Evolutionary conservation across 2,329 filamentous ascomycete genomes (phyloP).

Genomic region (Pseudocercospora macadamiae): DNA sequence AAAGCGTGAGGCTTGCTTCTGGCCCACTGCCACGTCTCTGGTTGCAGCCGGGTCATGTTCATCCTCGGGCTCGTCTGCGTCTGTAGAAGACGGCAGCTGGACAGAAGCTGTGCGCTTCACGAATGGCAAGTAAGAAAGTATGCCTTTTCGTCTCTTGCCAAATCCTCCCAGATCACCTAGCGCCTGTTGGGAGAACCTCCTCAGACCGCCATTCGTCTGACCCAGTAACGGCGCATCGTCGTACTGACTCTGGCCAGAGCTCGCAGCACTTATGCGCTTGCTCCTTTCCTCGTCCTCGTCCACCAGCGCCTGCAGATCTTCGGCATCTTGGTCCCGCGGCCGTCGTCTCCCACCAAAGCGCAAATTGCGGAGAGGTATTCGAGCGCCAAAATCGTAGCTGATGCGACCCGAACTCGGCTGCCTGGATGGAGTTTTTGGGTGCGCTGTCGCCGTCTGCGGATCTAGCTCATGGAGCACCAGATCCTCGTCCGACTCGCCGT

Average conservation of each 20-base stretch:
- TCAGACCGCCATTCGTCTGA: conserved; percentile 16
- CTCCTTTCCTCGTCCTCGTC: conserved; percentile 54
- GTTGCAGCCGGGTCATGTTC: conserved; percentile 66
- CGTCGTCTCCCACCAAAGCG: conserved; percentile 51
- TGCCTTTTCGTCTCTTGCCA: conserved; percentile 25
- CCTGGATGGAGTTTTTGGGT: conserved; percentile 10
- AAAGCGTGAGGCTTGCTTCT: conserved; percentile 72
- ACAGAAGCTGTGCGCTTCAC: conserved; percentile 26
- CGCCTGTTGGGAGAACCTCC: conserved; percentile 19
- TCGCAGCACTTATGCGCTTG: conserved; percentile 37
- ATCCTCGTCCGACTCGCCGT: conserved; percentile 71
- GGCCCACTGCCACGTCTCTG: conserved; percentile 75
- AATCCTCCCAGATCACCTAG: conserved; percentile 21
- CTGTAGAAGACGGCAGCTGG: conserved; percentile 28
- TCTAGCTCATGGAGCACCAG: conserved; percentile 81
- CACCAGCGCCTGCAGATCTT: conserved; percentile 68
- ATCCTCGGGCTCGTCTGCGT: conserved; percentile 46
- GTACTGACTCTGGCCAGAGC: conserved; percentile 55
- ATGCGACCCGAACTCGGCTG: conserved; percentile 24
- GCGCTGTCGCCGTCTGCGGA: conserved; percentile 47
- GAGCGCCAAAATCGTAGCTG: conserved; percentile 49
- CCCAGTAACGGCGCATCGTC: conserved; percentile 75
- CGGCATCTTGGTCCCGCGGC: conserved; percentile 59
- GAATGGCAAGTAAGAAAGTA: conserved; percentile 35
- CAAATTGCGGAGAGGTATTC: conserved; percentile 70